Evolutionary conservation across 257 asterid genomes (phyloP), one percentile per base, ranked within the genome.

Genomic region (Eucommia ulmoides): DNA sequence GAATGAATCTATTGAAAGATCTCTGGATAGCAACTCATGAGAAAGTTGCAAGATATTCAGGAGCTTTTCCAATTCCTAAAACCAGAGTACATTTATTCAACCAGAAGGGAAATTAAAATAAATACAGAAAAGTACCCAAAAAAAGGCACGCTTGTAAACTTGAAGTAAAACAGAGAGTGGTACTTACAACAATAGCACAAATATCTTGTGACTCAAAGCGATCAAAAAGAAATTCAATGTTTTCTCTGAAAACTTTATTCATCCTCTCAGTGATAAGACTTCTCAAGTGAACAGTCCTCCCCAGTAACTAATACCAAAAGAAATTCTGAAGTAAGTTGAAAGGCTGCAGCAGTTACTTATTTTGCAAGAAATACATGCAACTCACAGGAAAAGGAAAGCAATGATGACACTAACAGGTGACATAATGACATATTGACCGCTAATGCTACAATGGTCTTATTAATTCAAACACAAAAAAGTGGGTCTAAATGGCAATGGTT

Each of bases 141-240:
- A 41, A 25, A 52, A 22, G 33, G 51, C 21, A 47, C 19, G 49
- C n/a, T n/a, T n/a, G n/a, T n/a, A n/a, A n/a, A n/a, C n/a, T 41
- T 51, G 51, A 38, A 29, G 8, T 2, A 53, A 22, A 8, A 46
- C 8, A 49, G 52, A 45, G 9, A 12, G 50, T 19, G 53, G 47
- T 49, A 74, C 86, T 71, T 65, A 89, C 98, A 77, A 89, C 94
- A 63, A 89, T 49, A 45, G 98, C 92, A 52, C 96, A 89, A 61
- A 89, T 41, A 77, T 89, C 96, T 70, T 89, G 98, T 46, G 94
- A 82, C 64, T 89, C 98, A 47, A 89, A 89, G 23, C 88, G 88
- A 59, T 89, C 96, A 29, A 85, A 82, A 70, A 89, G 60, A 74
- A 82, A 89, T 35, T 89, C 98, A 60, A 89, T 81, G 65, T 89